Evolutionary conservation across 2,329 filamentous ascomycete species (phyloP).

Genomic region (Penicillium digitatum): DNA sequence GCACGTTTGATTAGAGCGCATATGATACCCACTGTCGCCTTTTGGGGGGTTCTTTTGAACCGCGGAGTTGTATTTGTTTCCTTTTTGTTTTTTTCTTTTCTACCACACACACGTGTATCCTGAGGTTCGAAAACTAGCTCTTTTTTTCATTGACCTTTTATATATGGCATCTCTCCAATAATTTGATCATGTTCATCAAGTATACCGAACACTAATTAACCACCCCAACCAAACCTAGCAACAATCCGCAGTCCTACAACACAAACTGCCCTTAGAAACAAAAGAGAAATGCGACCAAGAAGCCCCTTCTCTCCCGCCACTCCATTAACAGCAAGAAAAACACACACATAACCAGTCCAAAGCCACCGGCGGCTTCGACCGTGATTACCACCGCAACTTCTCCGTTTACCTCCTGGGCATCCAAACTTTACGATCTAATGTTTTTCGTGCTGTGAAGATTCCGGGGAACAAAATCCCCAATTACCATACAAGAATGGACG

Average conservation of each 20-base stretch:
- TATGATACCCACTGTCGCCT: neutral
- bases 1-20: neutral
- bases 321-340: neutral
- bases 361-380: conserved; percentile 11
- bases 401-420: conserved; percentile 26
- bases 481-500: conserved; percentile 27
- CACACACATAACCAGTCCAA: neutral
- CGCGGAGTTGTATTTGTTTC: neutral
- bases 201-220: conserved; percentile 40
- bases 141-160: neutral
- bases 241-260: conserved; percentile 42
- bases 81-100: neutral
- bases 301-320: neutral
- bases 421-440: conserved; percentile 25
- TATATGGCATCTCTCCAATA: neutral
- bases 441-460: conserved; percentile 20
- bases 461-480: conserved; percentile 14
- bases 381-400: too few species aligned
- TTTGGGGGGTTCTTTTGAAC: neutral
- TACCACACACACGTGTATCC: neutral
- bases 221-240: conserved; percentile 45
- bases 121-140: neutral
- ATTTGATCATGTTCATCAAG: neutral
- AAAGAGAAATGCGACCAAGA: conserved; percentile 26
- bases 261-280: conserved; percentile 34